A percentile compares a stretch with the other conserved stretches of the same genome.
Evolutionary conservation across 2,329 filamentous ascomycete genomes (phyloP).

Genomic region (Arthrobotrys conoides): DNA sequence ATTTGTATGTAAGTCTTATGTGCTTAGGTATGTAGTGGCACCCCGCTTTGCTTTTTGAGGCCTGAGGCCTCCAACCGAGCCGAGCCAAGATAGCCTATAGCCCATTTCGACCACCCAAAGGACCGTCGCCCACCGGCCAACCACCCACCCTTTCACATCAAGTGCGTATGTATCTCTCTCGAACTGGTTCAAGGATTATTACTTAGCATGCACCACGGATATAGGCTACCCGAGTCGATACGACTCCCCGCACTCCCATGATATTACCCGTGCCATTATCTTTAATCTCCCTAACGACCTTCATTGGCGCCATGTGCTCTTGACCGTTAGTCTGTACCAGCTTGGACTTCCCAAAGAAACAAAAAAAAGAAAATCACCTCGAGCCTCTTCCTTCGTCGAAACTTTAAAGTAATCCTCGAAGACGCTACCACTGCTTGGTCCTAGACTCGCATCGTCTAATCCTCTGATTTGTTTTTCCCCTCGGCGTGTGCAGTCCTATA

Average conservation of each 20-base stretch:
- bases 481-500: slow-evolving; percentile 32
- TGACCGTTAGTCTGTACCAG: slow-evolving; percentile 31
- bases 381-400: slow-evolving; percentile 32
- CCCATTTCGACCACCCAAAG: slow-evolving; percentile 33
- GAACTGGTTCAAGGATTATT: slow-evolving; percentile 40
- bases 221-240: slow-evolving; percentile 53
- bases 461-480: slow-evolving; percentile 26
- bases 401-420: slow-evolving; percentile 5
- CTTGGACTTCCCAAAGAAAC: slow-evolving; percentile 55
- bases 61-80: slow-evolving; percentile 28
- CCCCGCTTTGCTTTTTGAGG: slow-evolving; percentile 2
- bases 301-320: slow-evolving; percentile 17
- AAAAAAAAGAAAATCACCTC: slow-evolving; percentile 29
- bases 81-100: slow-evolving; percentile 35
- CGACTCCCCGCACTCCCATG: slow-evolving; percentile 40
- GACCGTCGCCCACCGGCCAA: slow-evolving; percentile 34
- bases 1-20: not conserved
- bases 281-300: slow-evolving; percentile 53
- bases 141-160: slow-evolving; percentile 22
- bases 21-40: slow-evolving; percentile 11
- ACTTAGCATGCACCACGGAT: slow-evolving; percentile 40
- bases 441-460: slow-evolving; percentile 28
- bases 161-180: slow-evolving; percentile 17
- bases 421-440: slow-evolving; percentile 35
- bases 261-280: slow-evolving; percentile 43